Evolutionary conservation across 2,329 filamentous ascomycete genomes (phyloP).

Genomic region (Penicillium vulpinum): DNA sequence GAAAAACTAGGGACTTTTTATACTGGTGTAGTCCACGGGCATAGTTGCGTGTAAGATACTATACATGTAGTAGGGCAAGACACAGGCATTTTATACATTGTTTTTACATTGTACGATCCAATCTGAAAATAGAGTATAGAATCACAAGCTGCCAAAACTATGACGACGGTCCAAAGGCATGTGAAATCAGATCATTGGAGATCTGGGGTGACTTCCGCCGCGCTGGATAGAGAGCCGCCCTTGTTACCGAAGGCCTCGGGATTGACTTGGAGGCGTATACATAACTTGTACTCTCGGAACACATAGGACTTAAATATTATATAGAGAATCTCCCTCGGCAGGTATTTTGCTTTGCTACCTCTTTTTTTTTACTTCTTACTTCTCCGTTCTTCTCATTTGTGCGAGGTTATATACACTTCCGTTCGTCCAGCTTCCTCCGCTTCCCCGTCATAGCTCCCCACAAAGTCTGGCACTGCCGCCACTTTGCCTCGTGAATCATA

Average conservation of each 20-base stretch:
- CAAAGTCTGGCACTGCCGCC: slow-evolving; percentile 25
- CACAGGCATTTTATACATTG: neutral
- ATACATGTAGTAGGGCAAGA: neutral
- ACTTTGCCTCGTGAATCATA: slow-evolving; percentile 24
- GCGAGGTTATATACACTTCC: slow-evolving; percentile 29
- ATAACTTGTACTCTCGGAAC: slow-evolving; percentile 10
- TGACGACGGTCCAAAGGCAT: slow-evolving; percentile 24
- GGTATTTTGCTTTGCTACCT: neutral
- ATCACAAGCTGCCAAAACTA: slow-evolving; percentile 16
- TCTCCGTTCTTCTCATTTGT: neutral
- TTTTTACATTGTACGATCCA: neutral
- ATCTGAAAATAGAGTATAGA: neutral
- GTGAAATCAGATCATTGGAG: slow-evolving; percentile 23
- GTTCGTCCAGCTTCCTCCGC: slow-evolving; percentile 42
- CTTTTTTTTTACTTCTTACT: slow-evolving; percentile 3
- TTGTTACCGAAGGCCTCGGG: slow-evolving; percentile 31
- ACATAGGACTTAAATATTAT: neutral
- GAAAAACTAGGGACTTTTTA: neutral
- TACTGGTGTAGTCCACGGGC: neutral
- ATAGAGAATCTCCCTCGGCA: slow-evolving; percentile 16
- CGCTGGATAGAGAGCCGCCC: slow-evolving; percentile 19
- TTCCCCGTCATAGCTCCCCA: slow-evolving; percentile 38
- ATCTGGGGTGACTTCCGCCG: slow-evolving; percentile 17
- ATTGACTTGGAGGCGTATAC: slow-evolving; percentile 8
- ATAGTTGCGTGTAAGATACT: neutral